Percentiles rank a stretch among this genome's conserved stretches.
Evolutionary conservation across 768 basidiomycete genomes (phyloP).

Genomic region (Ramaria rubella): DNA sequence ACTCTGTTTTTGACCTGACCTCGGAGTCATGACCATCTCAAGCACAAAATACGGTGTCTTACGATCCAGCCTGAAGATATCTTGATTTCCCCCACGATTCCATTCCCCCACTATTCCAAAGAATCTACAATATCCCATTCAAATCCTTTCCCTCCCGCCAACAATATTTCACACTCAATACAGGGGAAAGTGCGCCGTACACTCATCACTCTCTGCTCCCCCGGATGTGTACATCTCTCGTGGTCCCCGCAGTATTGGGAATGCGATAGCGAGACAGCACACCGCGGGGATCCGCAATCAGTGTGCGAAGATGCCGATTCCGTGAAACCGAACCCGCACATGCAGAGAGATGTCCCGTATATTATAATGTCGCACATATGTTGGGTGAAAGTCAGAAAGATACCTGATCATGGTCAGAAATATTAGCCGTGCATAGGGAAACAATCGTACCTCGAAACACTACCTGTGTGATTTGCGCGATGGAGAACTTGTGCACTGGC

Average conservation of each 20-base stretch:
- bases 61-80: too few species aligned
- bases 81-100: too few species aligned
- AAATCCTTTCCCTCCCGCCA: background rate
- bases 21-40: too few species aligned
- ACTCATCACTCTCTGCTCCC: constrained; percentile 1
- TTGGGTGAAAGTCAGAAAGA: too few species aligned
- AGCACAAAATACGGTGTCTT: too few species aligned
- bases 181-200: background rate
- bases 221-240: background rate
- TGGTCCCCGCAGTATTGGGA: background rate
- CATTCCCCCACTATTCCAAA: too few species aligned
- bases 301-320: background rate
- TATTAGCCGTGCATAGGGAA: too few species aligned
- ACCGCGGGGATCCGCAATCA: background rate
- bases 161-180: background rate
- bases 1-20: too few species aligned
- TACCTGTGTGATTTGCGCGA: too few species aligned
- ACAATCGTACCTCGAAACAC: too few species aligned
- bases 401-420: too few species aligned
- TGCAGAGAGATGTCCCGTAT: background rate
- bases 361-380: constrained; percentile 4
- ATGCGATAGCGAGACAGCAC: background rate
- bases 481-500: too few species aligned
- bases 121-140: background rate
- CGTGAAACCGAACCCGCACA: constrained; percentile 1